Conservation (phyloP, 1,284 basidiomycete species). For the Chalciporus piperatoides region DNA sequence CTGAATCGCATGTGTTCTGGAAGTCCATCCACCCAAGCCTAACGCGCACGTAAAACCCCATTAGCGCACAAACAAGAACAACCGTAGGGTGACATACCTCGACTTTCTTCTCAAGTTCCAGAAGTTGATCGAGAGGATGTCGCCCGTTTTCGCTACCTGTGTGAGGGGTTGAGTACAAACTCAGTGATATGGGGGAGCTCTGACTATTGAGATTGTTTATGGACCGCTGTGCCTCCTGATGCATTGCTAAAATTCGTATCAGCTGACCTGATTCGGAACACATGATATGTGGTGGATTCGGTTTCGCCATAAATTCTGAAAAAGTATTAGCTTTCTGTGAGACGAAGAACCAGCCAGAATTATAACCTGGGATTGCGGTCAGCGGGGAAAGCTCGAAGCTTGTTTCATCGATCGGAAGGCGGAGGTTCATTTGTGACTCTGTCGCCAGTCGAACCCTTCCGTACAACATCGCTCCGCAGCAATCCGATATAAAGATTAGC, state of each 20-base stretch:
- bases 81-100: slow-evolving; percentile 20
- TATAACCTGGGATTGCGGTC: slow-evolving; percentile 57
- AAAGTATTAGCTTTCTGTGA: slow-evolving; percentile 10
- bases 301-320: slow-evolving; percentile 62
- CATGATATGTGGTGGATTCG: slow-evolving; percentile 40
- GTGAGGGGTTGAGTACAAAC: slow-evolving; percentile 3
- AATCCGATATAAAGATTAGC: slow-evolving; percentile 61
- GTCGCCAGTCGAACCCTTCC: slow-evolving; percentile 46
- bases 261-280: slow-evolving; percentile 69
- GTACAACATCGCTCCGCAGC: slow-evolving; percentile 48
- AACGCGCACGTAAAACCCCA: not conserved
- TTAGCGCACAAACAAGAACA: slow-evolving; percentile 5
- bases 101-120: slow-evolving; percentile 27
- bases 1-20: slow-evolving; percentile 66
- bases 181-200: not conserved
- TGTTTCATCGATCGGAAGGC: slow-evolving; percentile 72
- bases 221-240: slow-evolving; percentile 51
- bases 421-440: slow-evolving; percentile 55
- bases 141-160: slow-evolving; percentile 26
- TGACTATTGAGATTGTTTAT: slow-evolving; percentile 36
- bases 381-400: slow-evolving; percentile 67
- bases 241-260: slow-evolving; percentile 62
- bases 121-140: slow-evolving; percentile 20
- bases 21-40: slow-evolving; percentile 64
- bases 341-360: slow-evolving; percentile 3